Evolutionary conservation across 2,329 filamentous ascomycete species (phyloP), one percentile per base, ranked within the genome.

Genomic region (Clonostachys sp.): DNA sequence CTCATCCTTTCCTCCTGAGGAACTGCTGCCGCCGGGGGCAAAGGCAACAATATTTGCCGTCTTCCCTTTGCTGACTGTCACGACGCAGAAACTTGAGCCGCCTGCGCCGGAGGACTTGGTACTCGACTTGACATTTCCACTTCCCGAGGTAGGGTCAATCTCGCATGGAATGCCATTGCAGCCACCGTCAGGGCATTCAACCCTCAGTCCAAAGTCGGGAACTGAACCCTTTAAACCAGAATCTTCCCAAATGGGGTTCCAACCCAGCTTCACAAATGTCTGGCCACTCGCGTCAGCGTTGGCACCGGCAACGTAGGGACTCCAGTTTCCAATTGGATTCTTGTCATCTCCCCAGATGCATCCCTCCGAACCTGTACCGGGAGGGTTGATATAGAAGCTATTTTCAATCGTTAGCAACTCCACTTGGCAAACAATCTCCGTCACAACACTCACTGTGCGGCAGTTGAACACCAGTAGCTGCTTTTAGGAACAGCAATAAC

Each of bases 91-190:
- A 40, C 73, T 70, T 16, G 82, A 79, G 55, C 78, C 83, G 33
- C 86, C 86, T 14, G 86, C 87, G 45, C 87, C 87, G 14, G 67
- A 66, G 38, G 78, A 70, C 33, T 66, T 60, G 17, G 74, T 64
- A 16, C 74, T 64, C 57, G 84, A 86, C 9, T 65, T 72, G 48
- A 91, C 80, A 40, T 75, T 73, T 45, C 81, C 82, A 46, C 83
- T 72, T 10, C 61, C 70, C 44, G 78, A 70, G 20, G 73, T 68
- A 6, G 85, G 82, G 55, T 88, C 78, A 55, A 90, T 89, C 50
- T 75, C 74, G 69, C 88, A 91, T 9, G 87, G 87, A n/a, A 87
- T 68, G 13, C 87, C 87, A 57, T 83, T 83, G 71, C 88, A 92
- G 48, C 75, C 70, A 20, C 74, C 77, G 34, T 77, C 75, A 7